Percentiles rank a stretch among this genome's conserved stretches.
Evolutionary conservation across 495 filamentous ascomycete species (phyloP).

Genomic region (Aspergillus conjunctus): DNA sequence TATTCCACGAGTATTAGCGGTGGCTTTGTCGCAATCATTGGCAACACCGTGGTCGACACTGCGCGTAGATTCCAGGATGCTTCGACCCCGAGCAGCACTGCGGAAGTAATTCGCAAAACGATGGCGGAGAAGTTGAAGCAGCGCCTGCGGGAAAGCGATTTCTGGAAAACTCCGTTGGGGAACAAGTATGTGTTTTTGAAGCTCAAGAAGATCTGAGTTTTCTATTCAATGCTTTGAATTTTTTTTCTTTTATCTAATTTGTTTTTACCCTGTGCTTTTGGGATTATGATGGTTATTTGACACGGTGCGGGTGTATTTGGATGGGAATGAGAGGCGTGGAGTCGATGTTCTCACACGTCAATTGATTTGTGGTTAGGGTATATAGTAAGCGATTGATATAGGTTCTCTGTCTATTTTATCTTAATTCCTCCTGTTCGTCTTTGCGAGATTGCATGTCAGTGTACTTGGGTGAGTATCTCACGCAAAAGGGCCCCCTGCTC

Average conservation of each 20-base stretch:
- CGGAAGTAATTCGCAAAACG: conserved; percentile 4
- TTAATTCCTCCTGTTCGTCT: too few relatives aligned
- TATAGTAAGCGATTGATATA: too few relatives aligned
- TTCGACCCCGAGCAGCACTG: background rate
- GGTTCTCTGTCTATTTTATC: too few relatives aligned
- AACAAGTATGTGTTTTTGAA: conserved; percentile 17
- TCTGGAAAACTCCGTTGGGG: conserved; percentile 12
- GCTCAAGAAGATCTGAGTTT: conserved; percentile 9
- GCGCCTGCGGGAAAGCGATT: conserved; percentile 7
- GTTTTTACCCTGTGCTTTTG: too few relatives aligned
- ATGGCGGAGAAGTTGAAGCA: conserved; percentile 11
- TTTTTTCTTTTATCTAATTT: background rate
- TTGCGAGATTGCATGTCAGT: too few relatives aligned
- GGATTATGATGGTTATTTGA: too few relatives aligned
- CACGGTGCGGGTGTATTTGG: background rate
- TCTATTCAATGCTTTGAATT: background rate
- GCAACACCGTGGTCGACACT: conserved; percentile 15
- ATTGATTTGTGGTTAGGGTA: too few relatives aligned
- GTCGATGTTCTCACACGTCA: too few relatives aligned
- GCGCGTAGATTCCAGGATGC: conserved; percentile 4
- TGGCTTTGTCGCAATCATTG: conserved; percentile 13
- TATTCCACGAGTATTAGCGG: conserved; percentile 7
- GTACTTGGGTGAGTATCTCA: too few relatives aligned
- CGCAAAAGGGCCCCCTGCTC: too few relatives aligned
- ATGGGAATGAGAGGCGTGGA: background rate